A percentile compares a stretch with the other conserved stretches of the same genome.
Evolutionary conservation across 352 stramenopile species (phyloP).

Genomic region (Phytophthora ramorum): DNA sequence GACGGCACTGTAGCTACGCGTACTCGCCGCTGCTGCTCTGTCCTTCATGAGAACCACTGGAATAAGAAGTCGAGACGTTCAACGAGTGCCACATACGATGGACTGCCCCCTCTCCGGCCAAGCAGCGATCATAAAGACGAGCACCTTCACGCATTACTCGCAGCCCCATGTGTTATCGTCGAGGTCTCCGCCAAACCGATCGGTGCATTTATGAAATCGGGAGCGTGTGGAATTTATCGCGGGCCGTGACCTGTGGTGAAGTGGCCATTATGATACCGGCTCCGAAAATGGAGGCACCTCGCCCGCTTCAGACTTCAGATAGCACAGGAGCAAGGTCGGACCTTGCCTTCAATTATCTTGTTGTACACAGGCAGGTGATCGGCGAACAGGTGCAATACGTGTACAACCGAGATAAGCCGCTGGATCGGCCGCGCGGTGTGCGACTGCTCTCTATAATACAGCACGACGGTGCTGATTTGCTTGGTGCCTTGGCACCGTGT

Average conservation of each 20-base stretch:
- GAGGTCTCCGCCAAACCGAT: slow-evolving; percentile 22
- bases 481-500: neutral
- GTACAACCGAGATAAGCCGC: slow-evolving; percentile 11
- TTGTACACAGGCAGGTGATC: slow-evolving; percentile 12
- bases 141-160: slow-evolving; percentile 29
- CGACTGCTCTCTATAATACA: slow-evolving; percentile 25
- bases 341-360: slow-evolving; percentile 25
- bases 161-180: slow-evolving; percentile 30
- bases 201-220: neutral
- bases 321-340: slow-evolving; percentile 22
- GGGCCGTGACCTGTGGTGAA: neutral
- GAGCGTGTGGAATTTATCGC: slow-evolving; percentile 30
- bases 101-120: neutral
- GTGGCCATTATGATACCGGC: neutral
- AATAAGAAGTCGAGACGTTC: slow-evolving; percentile 32
- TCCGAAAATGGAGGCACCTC: neutral
- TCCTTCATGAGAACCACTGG: slow-evolving; percentile 13
- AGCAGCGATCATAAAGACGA: slow-evolving; percentile 36
- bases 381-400: too few species aligned
- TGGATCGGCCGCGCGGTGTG: slow-evolving; percentile 2
- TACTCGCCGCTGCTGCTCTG: slow-evolving; percentile 1
- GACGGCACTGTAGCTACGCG: neutral
- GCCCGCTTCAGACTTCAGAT: slow-evolving; percentile 11
- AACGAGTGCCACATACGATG: neutral
- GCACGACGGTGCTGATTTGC: slow-evolving; percentile 31